Conservation (phyloP, 208 protist species). For the Phytomonas sp. region DNA sequence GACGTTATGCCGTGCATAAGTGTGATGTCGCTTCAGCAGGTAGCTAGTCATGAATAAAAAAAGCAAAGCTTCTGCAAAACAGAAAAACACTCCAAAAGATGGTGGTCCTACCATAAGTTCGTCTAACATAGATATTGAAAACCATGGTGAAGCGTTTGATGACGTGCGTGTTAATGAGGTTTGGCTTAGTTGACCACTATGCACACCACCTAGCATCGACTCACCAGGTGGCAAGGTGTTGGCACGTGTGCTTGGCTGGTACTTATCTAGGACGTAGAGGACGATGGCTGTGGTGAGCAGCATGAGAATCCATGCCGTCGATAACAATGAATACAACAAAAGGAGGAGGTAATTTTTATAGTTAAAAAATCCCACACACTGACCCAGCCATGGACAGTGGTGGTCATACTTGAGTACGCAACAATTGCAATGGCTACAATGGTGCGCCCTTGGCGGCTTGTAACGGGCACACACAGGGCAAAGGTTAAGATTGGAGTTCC, state of each 20-base stretch:
- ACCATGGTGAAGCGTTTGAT: conserved; percentile 19
- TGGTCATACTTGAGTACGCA: conserved; percentile 91
- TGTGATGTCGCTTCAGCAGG: conserved; percentile 56
- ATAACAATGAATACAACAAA: conserved; percentile 66
- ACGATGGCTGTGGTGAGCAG: conserved; percentile 37
- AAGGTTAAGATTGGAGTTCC: conserved; percentile 51
- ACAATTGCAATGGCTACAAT: conserved; percentile 84
- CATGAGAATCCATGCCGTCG: conserved; percentile 54
- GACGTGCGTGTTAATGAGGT: neutral
- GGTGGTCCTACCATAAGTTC: conserved; percentile 59
- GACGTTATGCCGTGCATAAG: conserved; percentile 70
- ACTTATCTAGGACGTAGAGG: conserved; percentile 16
- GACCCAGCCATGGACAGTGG: conserved; percentile 90
- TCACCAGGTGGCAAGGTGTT: neutral
- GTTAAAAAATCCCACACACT: conserved; percentile 90
- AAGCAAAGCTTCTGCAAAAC: conserved; percentile 37
- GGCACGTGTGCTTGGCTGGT: neutral
- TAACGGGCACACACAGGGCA: conserved; percentile 80
- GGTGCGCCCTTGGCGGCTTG: conserved; percentile 80
- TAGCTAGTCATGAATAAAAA: conserved; percentile 72
- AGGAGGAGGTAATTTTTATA: conserved; percentile 87
- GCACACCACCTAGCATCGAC: neutral
- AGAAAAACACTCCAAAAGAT: conserved; percentile 73
- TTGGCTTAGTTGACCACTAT: neutral
- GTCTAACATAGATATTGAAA: conserved; percentile 17